These are phyloP conservation scores for Calonectria leucothoes DNA, from an alignment of 2,329 filamentous ascomycete species.

Conservation along the genomic window DNA sequence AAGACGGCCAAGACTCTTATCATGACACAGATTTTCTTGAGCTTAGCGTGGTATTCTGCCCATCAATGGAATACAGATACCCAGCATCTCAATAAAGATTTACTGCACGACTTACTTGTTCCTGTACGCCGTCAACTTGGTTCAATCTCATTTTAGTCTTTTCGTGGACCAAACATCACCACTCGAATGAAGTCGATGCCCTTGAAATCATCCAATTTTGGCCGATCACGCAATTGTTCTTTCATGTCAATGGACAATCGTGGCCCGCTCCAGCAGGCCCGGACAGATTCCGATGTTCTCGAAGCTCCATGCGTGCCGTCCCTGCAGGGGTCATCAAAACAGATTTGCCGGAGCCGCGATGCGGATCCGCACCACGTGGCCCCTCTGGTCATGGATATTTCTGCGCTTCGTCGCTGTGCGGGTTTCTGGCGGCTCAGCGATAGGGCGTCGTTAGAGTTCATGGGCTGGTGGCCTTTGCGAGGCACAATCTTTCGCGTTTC, in stretches of 20 bases:
- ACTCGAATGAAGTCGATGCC: not conserved
- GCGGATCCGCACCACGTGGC: constrained; percentile 16
- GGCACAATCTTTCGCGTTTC: not conserved
- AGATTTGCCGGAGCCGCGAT: constrained; percentile 10
- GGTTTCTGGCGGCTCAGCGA: not conserved
- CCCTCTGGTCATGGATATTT: not conserved
- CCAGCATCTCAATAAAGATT: not conserved
- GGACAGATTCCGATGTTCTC: constrained; percentile 13
- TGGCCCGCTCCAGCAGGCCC: not conserved
- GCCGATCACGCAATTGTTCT: not conserved
- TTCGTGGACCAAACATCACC: not conserved
- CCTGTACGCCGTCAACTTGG: too few relatives aligned
- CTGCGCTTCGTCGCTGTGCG: not conserved
- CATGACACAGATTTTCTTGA: not conserved
- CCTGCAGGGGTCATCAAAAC: not conserved
- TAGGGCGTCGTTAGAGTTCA: not conserved
- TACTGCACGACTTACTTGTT: not conserved
- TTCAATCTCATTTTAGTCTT: not conserved
- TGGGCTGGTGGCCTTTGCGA: not conserved
- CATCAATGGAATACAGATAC: not conserved
- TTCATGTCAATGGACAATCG: not conserved
- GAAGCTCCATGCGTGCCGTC: not conserved
- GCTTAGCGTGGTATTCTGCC: not conserved
- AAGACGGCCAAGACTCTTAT: not conserved
- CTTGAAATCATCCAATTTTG: not conserved